Evolutionary conservation across 2,329 filamentous ascomycete genomes (phyloP).

Genomic region (Penicillium decumbens): DNA sequence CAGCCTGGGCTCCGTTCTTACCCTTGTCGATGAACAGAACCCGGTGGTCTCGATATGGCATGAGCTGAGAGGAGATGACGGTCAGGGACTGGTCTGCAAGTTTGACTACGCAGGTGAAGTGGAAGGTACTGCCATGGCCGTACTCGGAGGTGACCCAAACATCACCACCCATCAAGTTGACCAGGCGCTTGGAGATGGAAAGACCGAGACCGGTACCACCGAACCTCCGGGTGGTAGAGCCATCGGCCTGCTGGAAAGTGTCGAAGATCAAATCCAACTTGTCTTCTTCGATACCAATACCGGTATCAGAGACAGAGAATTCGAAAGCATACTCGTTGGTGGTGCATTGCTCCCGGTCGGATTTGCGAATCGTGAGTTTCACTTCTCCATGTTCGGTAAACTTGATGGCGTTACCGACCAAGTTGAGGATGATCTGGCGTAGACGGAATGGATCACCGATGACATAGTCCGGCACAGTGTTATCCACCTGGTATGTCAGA

Average conservation of each 20-base stretch:
- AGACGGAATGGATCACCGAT: constrained; percentile 95
- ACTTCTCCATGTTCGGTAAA: constrained; percentile 97
- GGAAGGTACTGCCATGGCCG: constrained; percentile 88
- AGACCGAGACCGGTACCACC: constrained; percentile 89
- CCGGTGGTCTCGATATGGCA: constrained; percentile 86
- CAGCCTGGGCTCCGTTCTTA: constrained; percentile 60
- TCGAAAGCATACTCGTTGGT: constrained; percentile 85
- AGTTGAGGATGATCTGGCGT: constrained; percentile 91
- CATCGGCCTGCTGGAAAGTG: constrained; percentile 97
- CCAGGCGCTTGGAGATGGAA: constrained; percentile 90
- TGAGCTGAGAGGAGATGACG: constrained; percentile 69
- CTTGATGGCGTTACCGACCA: constrained; percentile 98
- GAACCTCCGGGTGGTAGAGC: constrained; percentile 92
- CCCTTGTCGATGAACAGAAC: constrained; percentile 94
- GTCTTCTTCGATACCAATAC: constrained; percentile 91
- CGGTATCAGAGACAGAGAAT: constrained; percentile 92
- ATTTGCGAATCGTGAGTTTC: constrained; percentile 79
- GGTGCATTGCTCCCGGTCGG: constrained; percentile 61
- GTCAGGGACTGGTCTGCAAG: constrained; percentile 73
- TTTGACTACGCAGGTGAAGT: constrained; percentile 89
- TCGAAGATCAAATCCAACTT: constrained; percentile 97
- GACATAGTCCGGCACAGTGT: constrained; percentile 88
- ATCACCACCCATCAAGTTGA: constrained; percentile 93
- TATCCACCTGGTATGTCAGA: constrained; percentile 88
- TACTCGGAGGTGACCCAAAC: constrained; percentile 94